These are phyloP conservation scores for Boletellus ananas DNA, from an alignment of 768 basidiomycete genomes.

Conservation along the genomic window DNA sequence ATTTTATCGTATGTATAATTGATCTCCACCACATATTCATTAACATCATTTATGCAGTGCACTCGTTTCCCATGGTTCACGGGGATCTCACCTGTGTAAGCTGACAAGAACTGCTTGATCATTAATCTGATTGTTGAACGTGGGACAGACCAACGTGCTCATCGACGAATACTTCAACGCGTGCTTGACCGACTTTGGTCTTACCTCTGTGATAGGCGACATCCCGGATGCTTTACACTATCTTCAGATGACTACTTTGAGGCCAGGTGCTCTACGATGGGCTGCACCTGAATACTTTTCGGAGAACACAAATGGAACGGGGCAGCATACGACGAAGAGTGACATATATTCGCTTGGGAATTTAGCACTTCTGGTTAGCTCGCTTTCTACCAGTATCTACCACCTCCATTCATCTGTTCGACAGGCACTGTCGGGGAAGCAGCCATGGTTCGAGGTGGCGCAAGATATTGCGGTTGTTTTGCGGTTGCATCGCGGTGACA, in stretches of 20 bases:
- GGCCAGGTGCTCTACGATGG: constrained; percentile 38
- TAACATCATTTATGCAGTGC: constrained; percentile 1
- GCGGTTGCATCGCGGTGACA: neutral
- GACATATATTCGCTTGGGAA: constrained; percentile 23
- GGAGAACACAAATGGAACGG: constrained; percentile 17
- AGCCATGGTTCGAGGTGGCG: constrained; percentile 3
- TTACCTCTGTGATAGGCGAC: constrained; percentile 22
- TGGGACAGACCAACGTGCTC: constrained; percentile 10
- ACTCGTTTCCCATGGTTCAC: constrained; percentile 7
- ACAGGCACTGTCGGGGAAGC: constrained; percentile 19
- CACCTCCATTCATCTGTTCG: neutral
- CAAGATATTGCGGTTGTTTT: constrained; percentile 7
- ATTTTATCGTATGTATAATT: neutral
- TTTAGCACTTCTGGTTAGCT: constrained; percentile 22
- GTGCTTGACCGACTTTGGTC: constrained; percentile 42
- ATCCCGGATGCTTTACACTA: neutral
- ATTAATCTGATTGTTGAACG: neutral
- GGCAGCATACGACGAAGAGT: constrained; percentile 3
- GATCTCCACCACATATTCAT: neutral
- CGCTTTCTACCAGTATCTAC: neutral
- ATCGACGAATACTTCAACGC: constrained; percentile 24
- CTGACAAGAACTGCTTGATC: neutral
- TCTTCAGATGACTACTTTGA: constrained; percentile 28
- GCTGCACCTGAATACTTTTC: constrained; percentile 32
- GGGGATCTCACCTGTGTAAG: constrained; percentile 12